Evolutionary conservation across 306 rosid species (phyloP).

Genomic region (Lotus japonicus): DNA sequence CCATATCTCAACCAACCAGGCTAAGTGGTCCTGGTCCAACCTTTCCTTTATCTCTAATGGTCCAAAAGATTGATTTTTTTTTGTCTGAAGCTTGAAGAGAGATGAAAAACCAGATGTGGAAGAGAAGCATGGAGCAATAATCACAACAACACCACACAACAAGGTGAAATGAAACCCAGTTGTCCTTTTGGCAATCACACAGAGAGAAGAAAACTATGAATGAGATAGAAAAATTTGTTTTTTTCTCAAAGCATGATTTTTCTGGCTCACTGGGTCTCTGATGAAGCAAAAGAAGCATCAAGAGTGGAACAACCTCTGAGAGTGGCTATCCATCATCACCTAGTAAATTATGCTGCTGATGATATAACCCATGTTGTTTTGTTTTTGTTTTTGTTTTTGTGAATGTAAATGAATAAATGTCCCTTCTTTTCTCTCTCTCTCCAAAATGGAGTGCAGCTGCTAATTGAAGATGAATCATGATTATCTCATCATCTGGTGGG

Average conservation of each 20-base stretch:
- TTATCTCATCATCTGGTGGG: constrained; percentile 90
- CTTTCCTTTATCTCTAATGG: neutral
- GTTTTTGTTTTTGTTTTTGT: constrained; percentile 27
- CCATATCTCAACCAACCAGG: constrained; percentile 16
- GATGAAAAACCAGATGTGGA: constrained; percentile 25
- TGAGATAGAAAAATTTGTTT: constrained; percentile 41
- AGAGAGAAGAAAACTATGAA: constrained; percentile 24
- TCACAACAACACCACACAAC: constrained; percentile 37
- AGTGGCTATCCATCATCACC: constrained; percentile 22
- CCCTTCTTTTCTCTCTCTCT: constrained; percentile 5
- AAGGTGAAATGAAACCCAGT: constrained; percentile 44
- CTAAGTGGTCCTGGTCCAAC: constrained; percentile 42
- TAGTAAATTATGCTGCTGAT: constrained; percentile 11
- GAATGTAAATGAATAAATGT: neutral
- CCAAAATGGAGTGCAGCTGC: constrained; percentile 45
- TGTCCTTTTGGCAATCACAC: constrained; percentile 39
- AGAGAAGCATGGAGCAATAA: constrained; percentile 38
- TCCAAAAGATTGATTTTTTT: constrained; percentile 20
- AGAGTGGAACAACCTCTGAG: constrained; percentile 25
- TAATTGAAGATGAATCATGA: constrained; percentile 61
- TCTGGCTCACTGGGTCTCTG: constrained; percentile 39
- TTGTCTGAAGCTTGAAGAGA: constrained; percentile 32
- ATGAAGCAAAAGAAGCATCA: constrained; percentile 43
- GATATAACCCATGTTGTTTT: constrained; percentile 22
- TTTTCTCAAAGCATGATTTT: constrained; percentile 43